Evolutionary conservation across 176 grass and related monocot genomes (phyloP), one percentile per base, ranked within the genome.

Genomic region (Dendrocalamus sinicus): DNA sequence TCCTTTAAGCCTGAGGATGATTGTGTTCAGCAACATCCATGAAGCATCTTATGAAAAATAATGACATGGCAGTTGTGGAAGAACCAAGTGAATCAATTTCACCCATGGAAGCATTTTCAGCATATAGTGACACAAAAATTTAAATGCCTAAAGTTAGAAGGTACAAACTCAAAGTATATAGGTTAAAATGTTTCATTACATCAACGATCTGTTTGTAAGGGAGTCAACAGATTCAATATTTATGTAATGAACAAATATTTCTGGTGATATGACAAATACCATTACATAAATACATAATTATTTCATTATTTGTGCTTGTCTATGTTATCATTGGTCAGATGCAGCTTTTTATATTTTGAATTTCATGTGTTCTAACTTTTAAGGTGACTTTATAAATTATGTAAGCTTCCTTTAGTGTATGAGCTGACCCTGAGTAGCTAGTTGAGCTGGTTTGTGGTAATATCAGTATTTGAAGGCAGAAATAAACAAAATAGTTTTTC

Each of bases 301-400:
- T 35, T 35, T 35, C 32, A 35, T 35, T 35, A 35, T 35, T 35
- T 35, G 32, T 35, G 32, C 69, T 46, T 50, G 7, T 51, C 10
- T 89, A 75, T 74, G 37, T 75, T 80, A 58, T 60, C 61, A 69
- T 5, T 51, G 67, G 6, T 73, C 15, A 67, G 47, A 75, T 22
- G 2, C 47, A 63, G 15, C 47, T 37, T 87, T 9, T 17, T 81
- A 74, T 11, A 54, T 55, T 86, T 22, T 79, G 20, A 79, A 26
- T 51, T 61, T 76, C 0, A 41, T 61, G 44, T 53, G 59, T 64
- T 84, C 7, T 66, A 78, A 45, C 47, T n/a, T 67, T 9, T 20
- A 22, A 51, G 28, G 47, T 6, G 35, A 7, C 19, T 74, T 69
- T 67, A 79, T 67, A 79, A 39, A 30, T 57, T 76, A 46, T 41